Evolutionary conservation across 2,329 filamentous ascomycete genomes (phyloP), one percentile per base, ranked within the genome.

Genomic region (Neonectria sp.): DNA sequence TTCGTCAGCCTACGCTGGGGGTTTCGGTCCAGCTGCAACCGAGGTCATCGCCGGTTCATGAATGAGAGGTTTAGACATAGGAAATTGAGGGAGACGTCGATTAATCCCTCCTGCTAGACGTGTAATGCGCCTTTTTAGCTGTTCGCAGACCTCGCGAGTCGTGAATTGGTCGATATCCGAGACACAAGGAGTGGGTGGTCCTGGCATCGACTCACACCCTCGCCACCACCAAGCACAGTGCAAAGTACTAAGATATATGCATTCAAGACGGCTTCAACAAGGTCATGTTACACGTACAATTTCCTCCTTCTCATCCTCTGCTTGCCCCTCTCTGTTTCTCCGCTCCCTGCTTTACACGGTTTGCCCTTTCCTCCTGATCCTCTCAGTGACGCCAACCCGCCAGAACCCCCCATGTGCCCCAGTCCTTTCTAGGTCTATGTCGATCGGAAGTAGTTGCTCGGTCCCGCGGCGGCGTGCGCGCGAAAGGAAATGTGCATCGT

Each of bases 251-350:
- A 51, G 3, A 64, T 68, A 70, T 52, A 67, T 75, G 67, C 70
- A 73, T 73, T 75, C 65, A 73, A 74, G 63, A 73, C 70, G 68
- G 67, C 71, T 67, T 63, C 31, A 68, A 65, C 51, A 70, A 73
- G 68, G 64, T 75, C 73, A 67, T 73, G 71, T 66, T 75, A 73
- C 68, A 74, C 73, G 68, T 75, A 74, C 73, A 73, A 71, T 71
- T 69, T 73, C 68, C 64, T 51, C 59, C 46, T 51, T 68, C 60
- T 55, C 60, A 37, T 60, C 55, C 52, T 43, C 43, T 57, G 40
- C 51, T 33, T 58, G 24, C 33, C 21, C 6, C 46, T 24, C 55
- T 46, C 51, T n/a, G 48, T 57, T 56, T 45, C 43, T 49, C 46
- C 56, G 31, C 31, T 33, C 40, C 40, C 40, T 40, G 37, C 37